Evolutionary conservation across 2,329 filamentous ascomycete species (phyloP).

Genomic region (Trichoderma citrinoviride): DNA sequence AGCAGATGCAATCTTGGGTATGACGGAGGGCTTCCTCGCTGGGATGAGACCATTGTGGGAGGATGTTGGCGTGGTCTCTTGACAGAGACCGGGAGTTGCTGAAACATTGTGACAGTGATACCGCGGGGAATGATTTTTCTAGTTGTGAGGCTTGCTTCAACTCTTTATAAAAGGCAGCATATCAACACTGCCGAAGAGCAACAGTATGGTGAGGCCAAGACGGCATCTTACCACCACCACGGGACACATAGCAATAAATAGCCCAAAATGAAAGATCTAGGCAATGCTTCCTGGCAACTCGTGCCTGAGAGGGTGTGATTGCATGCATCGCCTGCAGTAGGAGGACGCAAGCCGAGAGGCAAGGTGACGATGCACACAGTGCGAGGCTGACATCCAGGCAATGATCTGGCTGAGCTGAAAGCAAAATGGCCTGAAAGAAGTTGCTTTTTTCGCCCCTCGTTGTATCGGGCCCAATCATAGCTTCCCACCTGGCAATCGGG

Average conservation of each 20-base stretch:
- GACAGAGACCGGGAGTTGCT: not conserved
- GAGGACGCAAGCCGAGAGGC: not conserved
- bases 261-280: not conserved
- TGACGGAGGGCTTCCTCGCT: not conserved
- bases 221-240: not conserved
- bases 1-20: not conserved
- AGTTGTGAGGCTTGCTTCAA: no score
- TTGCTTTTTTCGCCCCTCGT: not conserved
- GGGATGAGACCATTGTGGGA: not conserved
- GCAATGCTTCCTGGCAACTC: not conserved
- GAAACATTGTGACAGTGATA: not conserved
- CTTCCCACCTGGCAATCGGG: slow-evolving; percentile 11
- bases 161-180: not conserved
- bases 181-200: not conserved
- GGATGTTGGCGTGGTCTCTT: not conserved
- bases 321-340: slow-evolving; percentile 8
- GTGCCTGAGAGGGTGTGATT: slow-evolving; percentile 3
- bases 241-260: slow-evolving; percentile 1
- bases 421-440: not conserved
- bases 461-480: slow-evolving; percentile 5
- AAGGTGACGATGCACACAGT: slow-evolving; percentile 5
- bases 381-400: not conserved
- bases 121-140: no score
- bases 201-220: not conserved
- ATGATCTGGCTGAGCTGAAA: slow-evolving; percentile 3